Evolutionary conservation across 1,139 yeast species (phyloP), one percentile per base, ranked within the genome.

Genomic region (Hyphopichia pseudoburtonii): DNA sequence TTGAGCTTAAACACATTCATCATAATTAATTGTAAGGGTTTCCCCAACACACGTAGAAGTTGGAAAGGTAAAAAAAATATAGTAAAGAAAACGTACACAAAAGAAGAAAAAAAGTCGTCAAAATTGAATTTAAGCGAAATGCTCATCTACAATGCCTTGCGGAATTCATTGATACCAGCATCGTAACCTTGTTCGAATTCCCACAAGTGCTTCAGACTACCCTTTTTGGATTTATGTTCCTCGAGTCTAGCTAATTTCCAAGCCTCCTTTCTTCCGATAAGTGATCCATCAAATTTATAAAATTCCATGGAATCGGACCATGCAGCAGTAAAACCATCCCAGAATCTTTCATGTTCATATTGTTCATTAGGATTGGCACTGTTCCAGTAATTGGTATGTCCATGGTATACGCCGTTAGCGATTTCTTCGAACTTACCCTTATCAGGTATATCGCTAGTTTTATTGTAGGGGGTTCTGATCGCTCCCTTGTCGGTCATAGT

Each of bases 171-270:
- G 44, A 76, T 47, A 0, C 88, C 96, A 35, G 76, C 71, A 39
- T 77, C 78, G 54, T 78, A 89, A 0, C 96, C 97, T 47, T 85
- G 92, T 25, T 82, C 86, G 84, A 87, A 90, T 57, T 86, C 96
- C 96, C 97, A 90, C 38, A 79, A 44, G 53, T 66, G 73, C 38
- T 68, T 65, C 50, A 82, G 75, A 3, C 62, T 50, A 3, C 94
- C 94, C 41, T 75, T 72, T 10, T 63, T 62, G 6, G 62, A 49
- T 19, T 78, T 54, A 57, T 88, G 95, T 48, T 86, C 86, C 6
- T 54, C 56, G 29, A 74, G 50, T 36, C 76, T 54, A 7, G 71
- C 62, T 17, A 58, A 52, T 45, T 71, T 79, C 90, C 92, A 85
- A 0, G 90, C 83, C 35, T 72, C 73, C 26, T 70, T 53, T 44